Evolutionary conservation across 2,329 filamentous ascomycete genomes (phyloP), one percentile per base, ranked within the genome.

Genomic region (Exophiala xenobiotica): DNA sequence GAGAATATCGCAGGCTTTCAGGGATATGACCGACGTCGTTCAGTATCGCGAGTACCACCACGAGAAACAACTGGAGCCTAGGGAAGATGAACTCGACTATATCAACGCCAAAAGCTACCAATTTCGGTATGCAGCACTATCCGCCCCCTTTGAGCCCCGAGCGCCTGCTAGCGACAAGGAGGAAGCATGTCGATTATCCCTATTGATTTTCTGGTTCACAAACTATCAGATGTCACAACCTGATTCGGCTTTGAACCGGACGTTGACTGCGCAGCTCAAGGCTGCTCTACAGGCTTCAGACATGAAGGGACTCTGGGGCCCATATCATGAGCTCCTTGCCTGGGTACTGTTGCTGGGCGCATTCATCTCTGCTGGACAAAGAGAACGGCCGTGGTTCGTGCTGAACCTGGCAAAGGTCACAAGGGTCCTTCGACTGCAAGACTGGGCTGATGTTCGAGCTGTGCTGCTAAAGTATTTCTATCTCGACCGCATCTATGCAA

Each of bases 121-220:
- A 12, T 53, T 53, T 27, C 40, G 51, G n/a, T 53, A 53, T 27
- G 51, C 51, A 16, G 46, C 27, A 16, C 31, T 49, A 16, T 49
- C 51, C 3, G 51, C 42, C 4, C 51, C 51, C 19, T 53, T 53
- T 26, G 51, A 53, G 41, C 40, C 40, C 23, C 45, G 51, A n/a
- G 31, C 35, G 7, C 51, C 51, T 2, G 27, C 51, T 19, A 53
- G 51, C 27, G 51, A 53, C 46, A 53, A 53, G 24, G 51, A 53
- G 26, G 51, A 53, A 40, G 46, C 40, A 3, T 49, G 51, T 46
- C 45, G 51, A 14, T 33, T 53, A 6, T 39, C 51, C 7, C 12
- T 53, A 40, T 33, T 53, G 19, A 53, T 53, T n/a, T 53, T 53
- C 46, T 53, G 51, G 46, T 53, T 53, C 46, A 45, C 38, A 38